Percentiles rank a stretch among this genome's conserved stretches.
These are phyloP conservation scores for Ogataea ramenticola DNA, from an alignment of 805 yeast genomes.

Conservation along the genomic window DNA sequence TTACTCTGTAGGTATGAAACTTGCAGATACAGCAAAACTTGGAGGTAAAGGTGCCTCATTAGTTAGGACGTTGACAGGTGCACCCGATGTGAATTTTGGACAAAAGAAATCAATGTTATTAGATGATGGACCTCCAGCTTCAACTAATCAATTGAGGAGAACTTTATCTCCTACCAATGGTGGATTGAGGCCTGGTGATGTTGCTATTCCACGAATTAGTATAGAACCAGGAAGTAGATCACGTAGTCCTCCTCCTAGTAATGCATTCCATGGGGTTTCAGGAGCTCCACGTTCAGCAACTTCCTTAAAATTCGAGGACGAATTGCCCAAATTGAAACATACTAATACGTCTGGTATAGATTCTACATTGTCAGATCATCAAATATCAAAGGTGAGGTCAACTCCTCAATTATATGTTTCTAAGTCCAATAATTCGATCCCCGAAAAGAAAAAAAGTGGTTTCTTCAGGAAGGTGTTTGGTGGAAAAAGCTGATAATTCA, in stretches of 20 bases:
- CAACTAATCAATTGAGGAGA: too few relatives aligned
- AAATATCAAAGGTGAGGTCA: conserved; percentile 6
- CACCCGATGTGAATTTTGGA: conserved; percentile 23
- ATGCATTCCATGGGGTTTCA: conserved; percentile 7
- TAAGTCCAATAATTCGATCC: conserved; percentile 2
- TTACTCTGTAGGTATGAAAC: conserved; percentile 23
- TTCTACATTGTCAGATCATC: not conserved
- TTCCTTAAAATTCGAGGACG: conserved; percentile 14
- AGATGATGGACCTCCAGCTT: conserved; percentile 6
- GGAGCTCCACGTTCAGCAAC: conserved; percentile 13
- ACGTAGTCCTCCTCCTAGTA: conserved; percentile 1
- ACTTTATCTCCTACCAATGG: not conserved
- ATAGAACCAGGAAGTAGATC: conserved; percentile 1
- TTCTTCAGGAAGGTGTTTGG: conserved; percentile 15
- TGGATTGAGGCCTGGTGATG: not conserved
- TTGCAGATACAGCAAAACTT: conserved; percentile 28
- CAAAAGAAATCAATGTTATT: conserved; percentile 24
- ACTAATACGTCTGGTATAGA: not conserved
- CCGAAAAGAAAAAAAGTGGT: conserved; percentile 9
- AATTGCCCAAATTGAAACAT: not conserved
- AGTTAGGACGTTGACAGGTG: conserved; percentile 35
- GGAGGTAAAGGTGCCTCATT: conserved; percentile 32
- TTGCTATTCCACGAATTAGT: conserved; percentile 8
- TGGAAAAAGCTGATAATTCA: conserved; percentile 2
- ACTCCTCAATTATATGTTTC: conserved; percentile 5